Evolutionary conservation across 2,329 filamentous ascomycete species (phyloP).

Genomic region (Didymella keratinophila): DNA sequence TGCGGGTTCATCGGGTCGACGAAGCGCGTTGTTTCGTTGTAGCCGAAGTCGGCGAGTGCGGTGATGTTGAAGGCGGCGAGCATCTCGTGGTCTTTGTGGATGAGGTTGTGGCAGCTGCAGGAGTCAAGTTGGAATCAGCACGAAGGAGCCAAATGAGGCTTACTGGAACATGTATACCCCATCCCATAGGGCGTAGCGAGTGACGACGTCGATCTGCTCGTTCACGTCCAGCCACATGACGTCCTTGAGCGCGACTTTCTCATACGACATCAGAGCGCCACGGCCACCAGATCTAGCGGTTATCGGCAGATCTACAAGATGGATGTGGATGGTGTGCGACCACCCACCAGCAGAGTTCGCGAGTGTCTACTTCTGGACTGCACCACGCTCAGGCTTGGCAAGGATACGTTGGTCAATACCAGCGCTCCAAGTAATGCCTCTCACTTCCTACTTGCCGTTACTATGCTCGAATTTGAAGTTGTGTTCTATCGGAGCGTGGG

Average conservation of each 20-base stretch:
- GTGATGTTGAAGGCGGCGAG: conserved; percentile 56
- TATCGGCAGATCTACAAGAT: conserved; percentile 66
- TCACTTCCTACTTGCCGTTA: conserved; percentile 50
- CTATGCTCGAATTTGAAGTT: conserved; percentile 45
- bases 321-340: conserved; percentile 65
- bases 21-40: conserved; percentile 45
- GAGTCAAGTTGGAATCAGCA: no score
- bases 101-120: conserved; percentile 54
- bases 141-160: no score
- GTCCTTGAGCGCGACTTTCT: conserved; percentile 64
- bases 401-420: conserved; percentile 47
- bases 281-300: conserved; percentile 58
- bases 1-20: conserved; percentile 42
- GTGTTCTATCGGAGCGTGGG: conserved; percentile 37
- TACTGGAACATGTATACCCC: conserved; percentile 60
- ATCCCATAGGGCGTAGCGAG: conserved; percentile 49
- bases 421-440: conserved; percentile 44
- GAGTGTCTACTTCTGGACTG: conserved; percentile 49
- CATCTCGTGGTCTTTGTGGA: conserved; percentile 58
- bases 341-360: conserved; percentile 61
- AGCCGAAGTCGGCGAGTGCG: conserved; percentile 41
- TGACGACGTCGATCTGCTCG: conserved; percentile 51
- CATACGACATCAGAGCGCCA: conserved; percentile 59
- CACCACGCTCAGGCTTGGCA: conserved; percentile 45
- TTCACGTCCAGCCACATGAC: conserved; percentile 62